Evolutionary conservation across 148 eudicot species (phyloP).

Genomic region (Chenopodium suecicum): DNA sequence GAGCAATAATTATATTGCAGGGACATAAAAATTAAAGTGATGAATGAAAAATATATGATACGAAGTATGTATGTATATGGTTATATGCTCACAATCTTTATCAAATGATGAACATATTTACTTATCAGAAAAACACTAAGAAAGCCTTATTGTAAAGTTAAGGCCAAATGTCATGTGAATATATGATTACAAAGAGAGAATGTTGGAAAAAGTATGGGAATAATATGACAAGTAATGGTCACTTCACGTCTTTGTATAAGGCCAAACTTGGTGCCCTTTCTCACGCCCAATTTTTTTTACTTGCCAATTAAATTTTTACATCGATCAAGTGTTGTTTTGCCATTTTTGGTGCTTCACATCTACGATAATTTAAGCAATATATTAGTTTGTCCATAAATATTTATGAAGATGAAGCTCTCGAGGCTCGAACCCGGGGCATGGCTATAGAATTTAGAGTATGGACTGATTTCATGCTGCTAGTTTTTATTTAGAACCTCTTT

Average conservation of each 20-base stretch:
- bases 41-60: slow-evolving; percentile 1
- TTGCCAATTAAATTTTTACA: neutral
- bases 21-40: neutral
- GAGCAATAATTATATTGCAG: neutral
- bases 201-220: slow-evolving; percentile 17
- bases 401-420: too few relatives aligned
- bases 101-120: slow-evolving; percentile 3
- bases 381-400: too few relatives aligned
- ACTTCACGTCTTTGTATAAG: neutral
- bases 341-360: too few relatives aligned
- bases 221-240: slow-evolving; percentile 9
- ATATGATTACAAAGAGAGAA: slow-evolving; percentile 11
- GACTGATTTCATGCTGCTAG: too few relatives aligned
- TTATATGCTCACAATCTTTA: neutral
- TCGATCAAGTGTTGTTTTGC: neutral
- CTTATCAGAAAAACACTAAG: neutral
- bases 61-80: neutral
- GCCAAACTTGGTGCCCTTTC: neutral
- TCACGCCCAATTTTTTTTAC: neutral
- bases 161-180: slow-evolving; percentile 19
- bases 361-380: too few relatives aligned
- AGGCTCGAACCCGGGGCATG: too few relatives aligned
- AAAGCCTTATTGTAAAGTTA: slow-evolving; percentile 1
- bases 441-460: neutral
- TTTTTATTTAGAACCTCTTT: too few relatives aligned